Evolutionary conservation across 305 asterid species (phyloP).

Genomic region (Nicotiana rustica): DNA sequence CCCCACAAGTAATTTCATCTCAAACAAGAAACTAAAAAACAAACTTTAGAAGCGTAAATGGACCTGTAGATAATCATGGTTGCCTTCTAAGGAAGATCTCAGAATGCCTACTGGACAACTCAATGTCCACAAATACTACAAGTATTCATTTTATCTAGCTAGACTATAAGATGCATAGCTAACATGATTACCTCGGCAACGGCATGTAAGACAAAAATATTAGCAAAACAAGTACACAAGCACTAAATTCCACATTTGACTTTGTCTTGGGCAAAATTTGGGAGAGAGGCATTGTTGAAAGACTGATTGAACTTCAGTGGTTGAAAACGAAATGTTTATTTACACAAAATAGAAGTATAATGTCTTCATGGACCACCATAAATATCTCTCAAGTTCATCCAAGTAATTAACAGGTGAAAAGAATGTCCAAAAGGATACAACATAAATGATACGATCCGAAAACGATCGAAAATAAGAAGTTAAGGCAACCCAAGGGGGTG

Average conservation of each 20-base stretch:
- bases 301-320: not conserved
- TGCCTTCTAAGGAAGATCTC: not conserved
- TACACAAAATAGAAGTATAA: not conserved
- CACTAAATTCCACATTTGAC: not conserved
- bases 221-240: not conserved
- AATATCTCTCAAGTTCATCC: slow-evolving; percentile 5
- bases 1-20: not conserved
- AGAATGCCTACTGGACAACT: not conserved
- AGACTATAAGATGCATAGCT: not conserved
- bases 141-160: not conserved
- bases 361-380: not conserved
- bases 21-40: not conserved
- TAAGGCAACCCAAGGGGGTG: not conserved
- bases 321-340: not conserved
- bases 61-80: not conserved
- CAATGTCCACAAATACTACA: not conserved
- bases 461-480: not conserved
- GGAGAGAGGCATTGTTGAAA: not conserved
- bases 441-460: not conserved
- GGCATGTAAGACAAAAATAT: not conserved
- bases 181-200: not conserved
- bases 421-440: not conserved
- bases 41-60: not conserved
- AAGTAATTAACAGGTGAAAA: not conserved
- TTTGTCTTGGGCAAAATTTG: not conserved